Percentiles rank a stretch among this genome's conserved stretches.
Conservation (phyloP, 148 eudicot species). For the Rhododendron henanense region DNA sequence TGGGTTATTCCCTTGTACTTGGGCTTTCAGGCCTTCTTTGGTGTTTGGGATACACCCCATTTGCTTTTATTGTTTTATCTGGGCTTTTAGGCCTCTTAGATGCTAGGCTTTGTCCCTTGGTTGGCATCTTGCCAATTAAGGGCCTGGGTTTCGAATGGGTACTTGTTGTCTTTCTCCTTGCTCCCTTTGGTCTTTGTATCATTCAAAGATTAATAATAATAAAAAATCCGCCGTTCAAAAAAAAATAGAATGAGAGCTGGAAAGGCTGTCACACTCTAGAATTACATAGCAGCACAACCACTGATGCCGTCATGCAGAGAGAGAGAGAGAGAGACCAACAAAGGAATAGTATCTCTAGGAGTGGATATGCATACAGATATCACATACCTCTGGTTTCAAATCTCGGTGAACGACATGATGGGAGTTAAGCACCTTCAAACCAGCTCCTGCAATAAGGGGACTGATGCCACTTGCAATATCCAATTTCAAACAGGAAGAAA, state of each 20-base stretch:
- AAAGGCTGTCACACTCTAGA: background rate
- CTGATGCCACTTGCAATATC: background rate
- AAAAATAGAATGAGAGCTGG: background rate
- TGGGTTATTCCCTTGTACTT: no score
- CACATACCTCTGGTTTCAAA: conserved; percentile 47
- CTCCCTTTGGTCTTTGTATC: no score
- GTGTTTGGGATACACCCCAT: no score
- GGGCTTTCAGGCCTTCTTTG: no score
- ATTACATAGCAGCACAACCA: background rate
- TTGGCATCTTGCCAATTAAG: no score
- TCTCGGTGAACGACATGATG: conserved; percentile 42
- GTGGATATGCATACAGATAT: background rate
- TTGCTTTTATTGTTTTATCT: no score
- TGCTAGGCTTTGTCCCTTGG: no score
- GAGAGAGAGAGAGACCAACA: background rate
- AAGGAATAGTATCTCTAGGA: background rate
- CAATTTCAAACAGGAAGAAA: background rate
- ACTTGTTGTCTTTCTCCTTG: no score
- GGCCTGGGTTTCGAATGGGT: no score
- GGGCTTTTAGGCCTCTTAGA: no score
- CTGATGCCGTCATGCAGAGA: background rate
- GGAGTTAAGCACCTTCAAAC: conserved; percentile 31
- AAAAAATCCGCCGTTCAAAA: no score
- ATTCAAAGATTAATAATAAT: no score
- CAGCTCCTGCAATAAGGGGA: conserved; percentile 36